Evolutionary conservation across 75 land plant genomes (phyloP), one percentile per base, ranked within the genome.

Genomic region (Azolla pinnata): DNA sequence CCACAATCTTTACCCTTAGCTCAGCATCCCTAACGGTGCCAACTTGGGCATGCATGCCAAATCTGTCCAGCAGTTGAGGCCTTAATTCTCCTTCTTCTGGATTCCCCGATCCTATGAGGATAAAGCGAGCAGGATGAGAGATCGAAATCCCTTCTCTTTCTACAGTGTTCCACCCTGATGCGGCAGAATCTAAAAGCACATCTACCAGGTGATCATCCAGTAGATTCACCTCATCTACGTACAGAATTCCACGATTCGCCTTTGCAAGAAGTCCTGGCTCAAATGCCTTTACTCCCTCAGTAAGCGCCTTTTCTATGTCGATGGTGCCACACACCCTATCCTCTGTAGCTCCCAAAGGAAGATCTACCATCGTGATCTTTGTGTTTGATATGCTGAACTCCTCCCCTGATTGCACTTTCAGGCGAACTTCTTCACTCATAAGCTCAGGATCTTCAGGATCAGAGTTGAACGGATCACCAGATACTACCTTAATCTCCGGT

Each of bases 1-100:
- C 99, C 45, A 95, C 99, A 62, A 95, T 95, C 75, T 95, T 95
- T 33, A 95, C 99, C 34, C 99, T 75, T 0, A 95, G 78, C 56
- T 95, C 99, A 9, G 99, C 88, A 72, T 93, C 96, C 50, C 82
- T 74, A 31, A 95, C 99, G 3, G 99, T 95, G 7, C 87, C 85
- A 0, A 95, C 99, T 70, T 95, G 99, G 1, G 99, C 99, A 59
- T 95, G 99, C 99, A 95, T 95, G 4, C 99, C 99, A 63, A 95
- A 95, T 34, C 99, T 71, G 56, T 95, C 99, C 27, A 95, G 76
- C 26, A 95, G 78, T 67, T 95, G 99, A 8, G 99, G 99, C 75
- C 99, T 71, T 0, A 95, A 80, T 68, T 95, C 99, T 1, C 99
- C 99, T 73, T 95, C 96, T 57, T 95, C 99, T 12, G 99, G 99